phyloP scores from a whole-genome alignment of 164 flowering plant genomes.

The Vitis labrusca region DNA sequence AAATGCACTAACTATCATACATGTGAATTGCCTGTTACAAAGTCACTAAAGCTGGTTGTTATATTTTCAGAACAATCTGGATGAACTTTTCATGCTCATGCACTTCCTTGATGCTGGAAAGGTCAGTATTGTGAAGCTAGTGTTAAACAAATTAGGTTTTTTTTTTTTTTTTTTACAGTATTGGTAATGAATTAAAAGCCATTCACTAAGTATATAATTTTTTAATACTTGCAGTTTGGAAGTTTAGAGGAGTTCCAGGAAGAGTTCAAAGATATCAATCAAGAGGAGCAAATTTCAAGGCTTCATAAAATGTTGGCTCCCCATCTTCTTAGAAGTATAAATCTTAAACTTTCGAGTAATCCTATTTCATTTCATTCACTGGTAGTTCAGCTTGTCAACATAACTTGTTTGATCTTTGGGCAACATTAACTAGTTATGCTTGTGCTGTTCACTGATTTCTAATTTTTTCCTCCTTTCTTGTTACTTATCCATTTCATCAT shows the following conservation, averaged over 20 bases:
- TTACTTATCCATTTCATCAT: no score
- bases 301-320: slow-evolving; percentile 97
- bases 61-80: slow-evolving; percentile 85
- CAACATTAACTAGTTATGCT: no score
- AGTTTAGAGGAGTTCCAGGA: slow-evolving; percentile 96
- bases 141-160: background rate
- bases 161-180: background rate
- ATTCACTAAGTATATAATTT: background rate
- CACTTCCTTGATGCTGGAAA: slow-evolving; percentile 99
- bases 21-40: background rate
- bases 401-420: background rate
- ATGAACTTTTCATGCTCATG: slow-evolving; percentile 99
- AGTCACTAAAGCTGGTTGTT: slow-evolving; percentile 11
- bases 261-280: slow-evolving; percentile 95
- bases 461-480: no score
- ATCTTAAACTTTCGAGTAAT: slow-evolving; percentile 8
- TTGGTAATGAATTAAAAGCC: background rate
- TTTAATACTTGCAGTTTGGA: slow-evolving; percentile 65
- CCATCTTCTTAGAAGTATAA: slow-evolving; percentile 92
- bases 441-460: no score
- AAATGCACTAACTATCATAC: background rate
- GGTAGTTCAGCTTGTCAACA: background rate
- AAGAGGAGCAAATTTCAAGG: slow-evolving; percentile 96
- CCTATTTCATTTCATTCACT: background rate
- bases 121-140: slow-evolving; percentile 46